Evolutionary conservation across 257 asterid species (phyloP), one percentile per base, ranked within the genome.

Genomic region (Buddleja alternifolia): DNA sequence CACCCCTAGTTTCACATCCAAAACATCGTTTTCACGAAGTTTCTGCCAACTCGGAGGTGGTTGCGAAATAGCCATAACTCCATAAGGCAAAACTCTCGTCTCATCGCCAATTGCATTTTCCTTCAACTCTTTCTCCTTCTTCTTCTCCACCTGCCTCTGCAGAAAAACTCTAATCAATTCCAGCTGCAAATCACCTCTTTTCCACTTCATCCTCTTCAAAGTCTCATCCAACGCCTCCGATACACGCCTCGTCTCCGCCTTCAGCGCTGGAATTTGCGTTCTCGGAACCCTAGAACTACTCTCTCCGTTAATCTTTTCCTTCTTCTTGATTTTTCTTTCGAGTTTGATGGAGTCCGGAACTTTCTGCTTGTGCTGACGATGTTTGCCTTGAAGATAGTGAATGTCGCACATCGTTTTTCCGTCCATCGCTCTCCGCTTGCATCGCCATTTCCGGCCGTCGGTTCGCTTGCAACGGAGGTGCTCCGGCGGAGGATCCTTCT

Each of bases 401-500:
- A 94, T 81, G 25, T 91, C 96, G 75, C 99, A 94, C 16, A 94
- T 95, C 81, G 92, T 87, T 14, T 79, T 85, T 29, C 96, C 97
- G 19, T 80, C 97, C 84, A 87, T 73, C 20, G 90, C 96, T 2
- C 80, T 83, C 56, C 95, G 87, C 37, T 80, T 81, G 88, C 99
- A 94, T 83, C 97, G 83, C 99, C 99, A 94, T 80, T 86, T 90
- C 34, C 99, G 88, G 69, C 99, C 99, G 85, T 94, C 99, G 1
- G 97, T 94, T 54, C 99, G 74, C 78, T 90, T 90, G 87, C 99
- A 94, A 53, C 99, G 96, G 67, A 86, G 67, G 59, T 91, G 86
- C 54, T 94, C 99, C 84, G 93, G 96, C 79, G 90, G 82, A 72
- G 71, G 75, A 63, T 80, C 93, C 23, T 77, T 81, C 16, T 71